These are phyloP conservation scores for Hygrocybe coccinea DNA, from an alignment of 768 basidiomycete species.

Conservation along the genomic window DNA sequence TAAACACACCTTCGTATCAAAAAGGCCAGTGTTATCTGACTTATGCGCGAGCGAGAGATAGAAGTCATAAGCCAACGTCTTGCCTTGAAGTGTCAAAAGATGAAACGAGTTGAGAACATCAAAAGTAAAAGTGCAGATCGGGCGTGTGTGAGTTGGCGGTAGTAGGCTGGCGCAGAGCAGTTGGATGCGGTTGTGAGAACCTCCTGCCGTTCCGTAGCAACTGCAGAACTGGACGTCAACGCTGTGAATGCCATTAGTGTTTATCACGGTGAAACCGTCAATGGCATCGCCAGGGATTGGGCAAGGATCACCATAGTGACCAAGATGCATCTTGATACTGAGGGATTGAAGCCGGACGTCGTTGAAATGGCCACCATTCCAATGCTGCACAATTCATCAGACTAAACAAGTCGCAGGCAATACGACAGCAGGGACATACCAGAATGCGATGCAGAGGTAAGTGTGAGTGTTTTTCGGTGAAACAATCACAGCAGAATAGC, in stretches of 20 bases:
- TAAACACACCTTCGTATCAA: background rate
- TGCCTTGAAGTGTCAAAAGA: conserved; percentile 10
- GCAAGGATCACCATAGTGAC: conserved; percentile 7
- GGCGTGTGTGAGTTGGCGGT: conserved; percentile 1
- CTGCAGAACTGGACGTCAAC: conserved; percentile 21
- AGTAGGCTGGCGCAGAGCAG: conserved; percentile 4
- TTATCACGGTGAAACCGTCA: conserved; percentile 9
- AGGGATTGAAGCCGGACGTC: background rate
- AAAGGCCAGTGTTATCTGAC: conserved; percentile 4
- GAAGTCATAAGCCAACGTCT: conserved; percentile 6
- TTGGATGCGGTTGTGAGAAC: background rate
- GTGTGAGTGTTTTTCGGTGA: background rate
- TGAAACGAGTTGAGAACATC: conserved; percentile 10
- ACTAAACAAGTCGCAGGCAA: background rate
- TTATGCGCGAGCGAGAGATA: background rate
- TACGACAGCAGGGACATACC: background rate
- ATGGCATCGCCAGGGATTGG: background rate
- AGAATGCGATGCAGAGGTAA: conserved; percentile 6
- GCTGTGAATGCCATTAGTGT: conserved; percentile 23
- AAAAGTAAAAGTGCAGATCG: conserved; percentile 9
- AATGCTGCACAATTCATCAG: background rate
- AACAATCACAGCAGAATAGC: background rate
- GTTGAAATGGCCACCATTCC: conserved; percentile 1
- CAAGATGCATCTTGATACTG: conserved; percentile 10
- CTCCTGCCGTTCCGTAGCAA: conserved; percentile 12